Conservation (phyloP, 768 basidiomycete genomes). For the Psilocybe subaeruginosa region DNA sequence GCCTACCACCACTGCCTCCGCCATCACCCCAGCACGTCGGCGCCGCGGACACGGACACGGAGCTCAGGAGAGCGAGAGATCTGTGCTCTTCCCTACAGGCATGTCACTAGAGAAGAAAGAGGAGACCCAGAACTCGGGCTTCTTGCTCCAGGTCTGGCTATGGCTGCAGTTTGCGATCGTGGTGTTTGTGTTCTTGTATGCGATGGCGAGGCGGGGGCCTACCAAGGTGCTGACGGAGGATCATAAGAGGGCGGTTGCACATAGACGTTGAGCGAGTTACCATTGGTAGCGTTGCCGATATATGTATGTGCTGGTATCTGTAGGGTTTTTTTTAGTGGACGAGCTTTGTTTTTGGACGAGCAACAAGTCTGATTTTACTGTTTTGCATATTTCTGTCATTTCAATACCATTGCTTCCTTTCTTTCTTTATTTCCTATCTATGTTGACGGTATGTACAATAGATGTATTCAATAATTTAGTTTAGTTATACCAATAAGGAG, state of each 20-base stretch:
- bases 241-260: slow-evolving; percentile 12
- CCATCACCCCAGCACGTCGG: neutral
- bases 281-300: too few relatives aligned
- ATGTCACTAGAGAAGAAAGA: slow-evolving; percentile 2
- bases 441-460: neutral
- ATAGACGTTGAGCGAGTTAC: slow-evolving; percentile 7
- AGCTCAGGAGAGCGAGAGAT: neutral
- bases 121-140: slow-evolving; percentile 30
- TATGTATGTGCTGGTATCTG: too few relatives aligned
- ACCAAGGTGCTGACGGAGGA: slow-evolving; percentile 53
- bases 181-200: slow-evolving; percentile 76
- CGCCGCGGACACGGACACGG: too few relatives aligned
- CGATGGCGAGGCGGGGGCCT: slow-evolving; percentile 79
- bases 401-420: neutral
- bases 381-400: neutral
- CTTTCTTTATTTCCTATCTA: neutral
- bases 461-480: neutral
- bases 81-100: neutral
- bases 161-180: slow-evolving; percentile 84
- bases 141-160: slow-evolving; percentile 78
- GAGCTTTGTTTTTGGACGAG: neutral
- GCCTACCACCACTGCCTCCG: neutral
- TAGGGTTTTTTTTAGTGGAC: too few relatives aligned
- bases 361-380: neutral
- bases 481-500: neutral